These are phyloP conservation scores for Perkinsus olseni DNA, from an alignment of 169 alveolate species.

Conservation along the genomic window DNA sequence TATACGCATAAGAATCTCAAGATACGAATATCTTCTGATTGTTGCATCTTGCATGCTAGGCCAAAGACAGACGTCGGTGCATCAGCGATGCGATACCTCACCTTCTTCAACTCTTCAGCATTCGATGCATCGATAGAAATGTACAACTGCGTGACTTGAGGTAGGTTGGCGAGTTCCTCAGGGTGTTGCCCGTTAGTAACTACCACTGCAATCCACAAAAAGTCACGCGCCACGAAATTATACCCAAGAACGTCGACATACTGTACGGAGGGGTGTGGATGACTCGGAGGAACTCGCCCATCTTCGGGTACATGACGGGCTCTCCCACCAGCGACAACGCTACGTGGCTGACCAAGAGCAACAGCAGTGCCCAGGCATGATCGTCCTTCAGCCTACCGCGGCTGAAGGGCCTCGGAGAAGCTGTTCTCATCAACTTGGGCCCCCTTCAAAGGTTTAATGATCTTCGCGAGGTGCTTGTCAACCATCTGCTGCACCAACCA, in stretches of 20 bases:
- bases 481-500: background rate
- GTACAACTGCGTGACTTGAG: constrained; percentile 55
- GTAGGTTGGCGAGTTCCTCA: constrained; percentile 35
- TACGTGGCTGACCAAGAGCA: constrained; percentile 41
- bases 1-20: too few relatives aligned
- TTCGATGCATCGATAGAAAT: constrained; percentile 60
- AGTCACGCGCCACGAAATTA: background rate
- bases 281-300: constrained; percentile 43
- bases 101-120: constrained; percentile 43
- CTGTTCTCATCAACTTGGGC: background rate
- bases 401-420: background rate
- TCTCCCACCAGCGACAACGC: constrained; percentile 65
- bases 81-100: too few relatives aligned
- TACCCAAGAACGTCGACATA: constrained; percentile 52
- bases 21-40: too few relatives aligned
- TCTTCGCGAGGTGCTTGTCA: background rate
- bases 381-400: background rate
- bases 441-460: background rate
- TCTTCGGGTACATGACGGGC: constrained; percentile 65
- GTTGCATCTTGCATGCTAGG: too few relatives aligned
- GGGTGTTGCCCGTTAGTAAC: constrained; percentile 64
- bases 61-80: too few relatives aligned
- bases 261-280: constrained; percentile 30
- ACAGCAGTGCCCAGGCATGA: background rate
- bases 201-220: background rate